A percentile compares a stretch with the other conserved stretches of the same genome.
Evolutionary conservation across 257 asterid genomes (phyloP).

Genomic region (Fraxinus quadrangulata): DNA sequence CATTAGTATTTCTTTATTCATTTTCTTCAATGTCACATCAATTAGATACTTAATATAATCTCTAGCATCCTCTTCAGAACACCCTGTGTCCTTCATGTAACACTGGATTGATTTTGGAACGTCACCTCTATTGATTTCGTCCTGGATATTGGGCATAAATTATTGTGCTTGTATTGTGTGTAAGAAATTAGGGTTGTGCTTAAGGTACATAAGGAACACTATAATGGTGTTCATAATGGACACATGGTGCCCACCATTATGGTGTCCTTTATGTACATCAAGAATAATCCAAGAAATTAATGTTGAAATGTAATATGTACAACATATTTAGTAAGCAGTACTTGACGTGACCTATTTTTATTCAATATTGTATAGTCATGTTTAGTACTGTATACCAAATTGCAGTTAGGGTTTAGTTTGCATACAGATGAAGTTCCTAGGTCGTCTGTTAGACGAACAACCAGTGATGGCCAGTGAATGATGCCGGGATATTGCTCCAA

Average conservation of each 20-base stretch:
- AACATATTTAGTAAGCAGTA: no score
- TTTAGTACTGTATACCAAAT: not conserved
- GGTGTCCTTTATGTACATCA: no score
- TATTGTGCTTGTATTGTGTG: not conserved
- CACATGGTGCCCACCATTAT: no score
- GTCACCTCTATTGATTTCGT: constrained; percentile 52
- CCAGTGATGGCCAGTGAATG: constrained; percentile 39
- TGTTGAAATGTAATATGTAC: no score
- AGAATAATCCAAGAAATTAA: no score
- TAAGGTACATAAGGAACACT: no score
- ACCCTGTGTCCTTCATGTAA: constrained; percentile 44
- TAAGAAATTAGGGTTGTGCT: no score
- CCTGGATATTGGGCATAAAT: constrained; percentile 26
- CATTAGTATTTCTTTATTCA: constrained; percentile 41
- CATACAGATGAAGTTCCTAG: constrained; percentile 54
- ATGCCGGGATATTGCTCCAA: constrained; percentile 34
- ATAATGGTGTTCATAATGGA: no score
- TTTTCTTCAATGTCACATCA: constrained; percentile 31
- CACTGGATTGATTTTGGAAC: constrained; percentile 48
- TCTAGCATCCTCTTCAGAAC: constrained; percentile 49
- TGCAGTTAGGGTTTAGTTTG: not conserved
- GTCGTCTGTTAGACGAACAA: constrained; percentile 53
- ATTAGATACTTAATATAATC: constrained; percentile 32
- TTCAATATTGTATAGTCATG: not conserved
- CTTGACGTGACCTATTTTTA: no score